Conservation (phyloP, 108 stramenopile species). For the Cylindrotheca fusiformis region DNA sequence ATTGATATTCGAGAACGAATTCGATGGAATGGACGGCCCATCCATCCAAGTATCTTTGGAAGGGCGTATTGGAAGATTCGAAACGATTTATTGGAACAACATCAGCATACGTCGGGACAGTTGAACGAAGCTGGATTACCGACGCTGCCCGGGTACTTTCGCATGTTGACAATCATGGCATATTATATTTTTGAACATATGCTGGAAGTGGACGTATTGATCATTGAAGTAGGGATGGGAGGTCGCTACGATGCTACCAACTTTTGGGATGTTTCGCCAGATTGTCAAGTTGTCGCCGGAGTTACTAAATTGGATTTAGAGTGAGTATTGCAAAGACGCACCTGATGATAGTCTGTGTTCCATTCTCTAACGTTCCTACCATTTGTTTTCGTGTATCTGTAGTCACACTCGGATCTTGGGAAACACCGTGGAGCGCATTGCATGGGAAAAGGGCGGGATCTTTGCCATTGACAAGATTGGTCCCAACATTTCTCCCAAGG, state of each 20-base stretch:
- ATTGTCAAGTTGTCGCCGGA: conserved; percentile 26
- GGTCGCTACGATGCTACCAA: conserved; percentile 96
- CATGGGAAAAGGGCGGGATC: conserved; percentile 95
- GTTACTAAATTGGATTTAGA: conserved; percentile 33
- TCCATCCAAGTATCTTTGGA: conserved; percentile 60
- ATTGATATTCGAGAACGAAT: conserved; percentile 85
- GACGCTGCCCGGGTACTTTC: conserved; percentile 83
- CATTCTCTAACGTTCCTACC: too few species aligned
- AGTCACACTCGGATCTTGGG: conserved; percentile 92
- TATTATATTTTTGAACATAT: conserved; percentile 56
- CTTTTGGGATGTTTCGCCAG: conserved; percentile 47
- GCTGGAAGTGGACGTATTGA: conserved; percentile 66
- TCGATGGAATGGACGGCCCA: conserved; percentile 73
- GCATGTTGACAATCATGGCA: conserved; percentile 87
- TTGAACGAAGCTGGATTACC: conserved; percentile 31
- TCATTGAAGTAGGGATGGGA: conserved; percentile 94
- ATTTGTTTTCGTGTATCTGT: conserved; percentile 61
- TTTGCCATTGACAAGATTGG: conserved; percentile 52
- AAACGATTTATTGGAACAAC: conserved; percentile 26
- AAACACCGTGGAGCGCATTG: conserved; percentile 80
- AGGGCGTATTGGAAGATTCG: conserved; percentile 74
- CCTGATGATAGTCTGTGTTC: too few species aligned
- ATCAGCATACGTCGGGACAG: neutral
- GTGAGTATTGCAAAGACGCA: too few species aligned
- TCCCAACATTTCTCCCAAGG: conserved; percentile 13